phyloP scores from a whole-genome alignment of 2,329 filamentous ascomycete genomes.

The Pestalotiopsis fici region DNA sequence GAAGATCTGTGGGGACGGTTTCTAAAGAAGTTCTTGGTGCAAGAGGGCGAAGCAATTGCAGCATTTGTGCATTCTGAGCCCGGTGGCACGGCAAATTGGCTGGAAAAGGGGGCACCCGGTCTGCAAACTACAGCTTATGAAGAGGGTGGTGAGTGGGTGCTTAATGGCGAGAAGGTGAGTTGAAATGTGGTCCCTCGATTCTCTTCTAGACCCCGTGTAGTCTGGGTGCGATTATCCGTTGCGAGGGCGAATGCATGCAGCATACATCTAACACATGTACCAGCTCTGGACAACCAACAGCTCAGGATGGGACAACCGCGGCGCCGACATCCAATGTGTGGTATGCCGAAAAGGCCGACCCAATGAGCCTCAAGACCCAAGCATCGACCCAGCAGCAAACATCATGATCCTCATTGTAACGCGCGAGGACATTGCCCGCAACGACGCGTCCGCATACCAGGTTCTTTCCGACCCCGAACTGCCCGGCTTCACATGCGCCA shows the following conservation, averaged over 20 bases:
- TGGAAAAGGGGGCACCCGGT: constrained; percentile 49
- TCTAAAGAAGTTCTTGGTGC: constrained; percentile 46
- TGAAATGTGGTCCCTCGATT: neutral
- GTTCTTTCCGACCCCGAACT: constrained; percentile 46
- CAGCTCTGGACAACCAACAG: constrained; percentile 52
- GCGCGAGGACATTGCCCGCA: constrained; percentile 45
- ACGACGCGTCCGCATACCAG: constrained; percentile 39
- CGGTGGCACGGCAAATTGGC: constrained; percentile 50
- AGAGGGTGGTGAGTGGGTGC: constrained; percentile 51
- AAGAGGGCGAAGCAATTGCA: constrained; percentile 47
- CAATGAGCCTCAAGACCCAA: neutral
- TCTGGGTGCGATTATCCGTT: neutral
- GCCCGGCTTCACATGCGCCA: constrained; percentile 47
- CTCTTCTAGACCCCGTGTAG: too few relatives aligned
- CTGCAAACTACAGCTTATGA: constrained; percentile 47
- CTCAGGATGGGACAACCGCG: constrained; percentile 52
- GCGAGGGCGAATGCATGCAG: neutral
- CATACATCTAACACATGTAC: neutral
- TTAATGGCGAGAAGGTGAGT: constrained; percentile 55
- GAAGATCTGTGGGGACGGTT: constrained; percentile 37
- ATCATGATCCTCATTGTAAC: constrained; percentile 54
- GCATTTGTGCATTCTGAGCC: constrained; percentile 55
- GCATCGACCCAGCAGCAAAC: constrained; percentile 21
- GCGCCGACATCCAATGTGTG: constrained; percentile 53
- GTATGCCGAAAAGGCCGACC: constrained; percentile 44